Conservation (phyloP, 257 asterid species). For the Misopates orontium region DNA sequence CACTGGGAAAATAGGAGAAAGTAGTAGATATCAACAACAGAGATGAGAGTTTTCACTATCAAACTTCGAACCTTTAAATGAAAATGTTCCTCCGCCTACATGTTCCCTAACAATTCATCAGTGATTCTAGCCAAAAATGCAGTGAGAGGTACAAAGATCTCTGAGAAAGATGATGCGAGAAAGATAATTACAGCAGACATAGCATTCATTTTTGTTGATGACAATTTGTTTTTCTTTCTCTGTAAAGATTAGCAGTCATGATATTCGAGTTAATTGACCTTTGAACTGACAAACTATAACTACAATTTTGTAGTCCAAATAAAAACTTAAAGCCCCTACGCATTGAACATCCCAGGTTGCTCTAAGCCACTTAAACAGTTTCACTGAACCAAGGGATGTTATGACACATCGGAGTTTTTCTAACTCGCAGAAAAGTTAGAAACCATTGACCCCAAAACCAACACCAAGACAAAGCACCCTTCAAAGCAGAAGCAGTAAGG, state of each 20-base stretch:
- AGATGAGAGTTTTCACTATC: conserved; percentile 8
- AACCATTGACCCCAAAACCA: background rate
- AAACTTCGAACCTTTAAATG: conserved; percentile 20
- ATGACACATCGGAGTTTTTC: background rate
- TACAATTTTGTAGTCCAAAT: background rate
- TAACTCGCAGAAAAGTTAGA: background rate
- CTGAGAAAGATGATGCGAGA: conserved; percentile 10
- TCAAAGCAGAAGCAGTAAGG: no score
- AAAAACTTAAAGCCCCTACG: background rate
- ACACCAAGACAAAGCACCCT: background rate
- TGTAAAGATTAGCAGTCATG: background rate
- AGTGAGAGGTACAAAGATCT: conserved; percentile 14
- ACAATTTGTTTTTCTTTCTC: conserved; percentile 1
- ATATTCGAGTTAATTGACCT: background rate
- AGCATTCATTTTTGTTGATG: background rate
- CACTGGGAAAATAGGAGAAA: conserved; percentile 56
- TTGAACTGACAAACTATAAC: background rate
- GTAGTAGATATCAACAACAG: conserved; percentile 17
- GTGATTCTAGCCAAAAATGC: conserved; percentile 1
- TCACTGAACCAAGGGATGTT: conserved; percentile 2
- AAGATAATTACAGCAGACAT: background rate
- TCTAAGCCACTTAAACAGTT: conserved; percentile 1
- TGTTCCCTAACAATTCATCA: conserved; percentile 15
- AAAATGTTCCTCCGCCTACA: background rate
- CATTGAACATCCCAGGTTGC: background rate